phyloP scores from a whole-genome alignment of 1,139 yeast genomes.

The Ogataea hybrid region DNA sequence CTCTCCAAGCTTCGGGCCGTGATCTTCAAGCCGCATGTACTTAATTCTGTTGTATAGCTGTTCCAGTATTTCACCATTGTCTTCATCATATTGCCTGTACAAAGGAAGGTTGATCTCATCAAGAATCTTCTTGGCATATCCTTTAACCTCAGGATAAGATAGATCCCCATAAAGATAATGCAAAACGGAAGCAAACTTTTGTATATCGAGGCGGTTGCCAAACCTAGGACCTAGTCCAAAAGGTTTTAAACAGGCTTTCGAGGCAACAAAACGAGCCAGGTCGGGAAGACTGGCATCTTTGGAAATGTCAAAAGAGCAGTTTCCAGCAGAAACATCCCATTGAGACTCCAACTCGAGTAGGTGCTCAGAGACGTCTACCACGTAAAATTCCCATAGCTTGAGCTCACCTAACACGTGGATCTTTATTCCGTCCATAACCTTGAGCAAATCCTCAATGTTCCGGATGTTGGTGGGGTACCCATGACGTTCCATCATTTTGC shows the following conservation, averaged over 20 bases:
- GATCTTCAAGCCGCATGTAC: slow-evolving; percentile 69
- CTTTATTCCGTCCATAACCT: slow-evolving; percentile 63
- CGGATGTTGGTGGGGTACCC: slow-evolving; percentile 61
- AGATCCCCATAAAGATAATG: slow-evolving; percentile 36
- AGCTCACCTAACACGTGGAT: slow-evolving; percentile 63
- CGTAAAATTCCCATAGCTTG: slow-evolving; percentile 87
- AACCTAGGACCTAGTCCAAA: slow-evolving; percentile 46
- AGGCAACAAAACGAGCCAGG: slow-evolving; percentile 41
- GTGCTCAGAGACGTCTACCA: slow-evolving; percentile 50
- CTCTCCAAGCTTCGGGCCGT: slow-evolving; percentile 78
- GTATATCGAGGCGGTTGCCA: slow-evolving; percentile 52
- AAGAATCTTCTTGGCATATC: slow-evolving; percentile 51
- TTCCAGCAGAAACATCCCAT: slow-evolving; percentile 26
- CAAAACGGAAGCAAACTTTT: slow-evolving; percentile 47
- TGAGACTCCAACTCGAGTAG: slow-evolving; percentile 34
- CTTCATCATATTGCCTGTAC: slow-evolving; percentile 76
- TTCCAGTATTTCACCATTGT: slow-evolving; percentile 56
- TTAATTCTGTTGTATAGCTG: slow-evolving; percentile 75
- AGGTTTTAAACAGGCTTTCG: slow-evolving; percentile 39
- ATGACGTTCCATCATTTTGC: slow-evolving; percentile 47
- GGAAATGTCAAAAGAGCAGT: slow-evolving; percentile 40
- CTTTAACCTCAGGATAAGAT: slow-evolving; percentile 35
- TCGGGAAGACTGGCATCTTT: slow-evolving; percentile 43
- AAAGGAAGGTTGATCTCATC: slow-evolving; percentile 76
- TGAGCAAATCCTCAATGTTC: slow-evolving; percentile 51